Base-by-base conservation (phyloP, 2,329 filamentous ascomycete genomes). In the Septoria linicola region DNA sequence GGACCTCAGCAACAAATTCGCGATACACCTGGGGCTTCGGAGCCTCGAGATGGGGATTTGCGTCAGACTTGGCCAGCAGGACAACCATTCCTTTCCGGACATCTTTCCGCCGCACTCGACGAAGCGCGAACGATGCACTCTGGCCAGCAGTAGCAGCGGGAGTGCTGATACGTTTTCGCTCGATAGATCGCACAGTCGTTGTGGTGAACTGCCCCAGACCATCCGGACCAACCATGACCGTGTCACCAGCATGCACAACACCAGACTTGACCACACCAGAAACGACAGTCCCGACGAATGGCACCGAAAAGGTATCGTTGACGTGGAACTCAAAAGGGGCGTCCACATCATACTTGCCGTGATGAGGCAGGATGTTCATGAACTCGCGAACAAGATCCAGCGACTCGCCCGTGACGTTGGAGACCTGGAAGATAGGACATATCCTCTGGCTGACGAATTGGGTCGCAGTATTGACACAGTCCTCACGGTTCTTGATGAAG, bases 81-180 rank as follows among this genome's bases (percentile, higher is more conserved):
- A 97, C 89, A 1, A 99, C 93, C 91, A 97, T 97, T 23, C 93
- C 93, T 75, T 99, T 99, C 10, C 93, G 81, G 0, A 99, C 92
- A 60, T 97, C 92, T 69, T 92, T 95, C 35, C 92, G 79, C 41
- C 90, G 83, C 2, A 97, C 80, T 57, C 90, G 86, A 60, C 93
- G 91, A 46, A 99, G 70, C 0, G 93, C 92, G 65, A 99, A 95
- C 7, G 88, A 93, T 0, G 89, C 93, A 21, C 88, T 95, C 71
- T 99, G 93, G 0, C 93, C 93, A 0, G 93, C 93, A 10, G 87
- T 88, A 27, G 89, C 92, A 1, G 86, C 89, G 0, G 90, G 89
- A 0, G 96, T 92, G 19, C 82, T 79, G 59, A 97, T 92, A 16
- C 93, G 82, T 77, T 97, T 97, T 14, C 93, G 83, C 72, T 99